Base-by-base conservation (phyloP, 1,139 yeast genomes). In the Geotrichum aggregatum region DNA sequence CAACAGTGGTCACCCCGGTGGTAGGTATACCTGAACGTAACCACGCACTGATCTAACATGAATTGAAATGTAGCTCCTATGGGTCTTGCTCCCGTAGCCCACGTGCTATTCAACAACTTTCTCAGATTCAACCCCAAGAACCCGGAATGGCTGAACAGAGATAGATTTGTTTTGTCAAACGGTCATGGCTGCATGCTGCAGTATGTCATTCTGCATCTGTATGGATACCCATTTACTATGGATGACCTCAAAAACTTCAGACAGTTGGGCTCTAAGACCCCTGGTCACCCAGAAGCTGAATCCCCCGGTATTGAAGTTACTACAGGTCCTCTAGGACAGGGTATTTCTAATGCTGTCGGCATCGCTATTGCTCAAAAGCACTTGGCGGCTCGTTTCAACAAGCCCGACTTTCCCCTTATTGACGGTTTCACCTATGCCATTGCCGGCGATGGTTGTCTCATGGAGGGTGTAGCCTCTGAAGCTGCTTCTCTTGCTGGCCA, bases 251-350 rank as follows among this genome's bases (percentile, higher is more conserved):
- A 89, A 77, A 73, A 78, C 59, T 92, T 92, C 77, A 87, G 99
- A 80, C 95, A 88, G 74, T 74, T 91, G 65, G 77, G 79, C 69
- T 91, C 98, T 61, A 84, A 83, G 75, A 86, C 96, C 60, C 98
- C 98, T 52, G 98, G 98, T 64, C 98, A 92, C 76, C 98, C 98
- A 52, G 98, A 92, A 76, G 76, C 72, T 56, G 77, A 75, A 56
- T 67, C 76, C 52, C 91, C 95, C 54, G 98, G 98, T 69, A 83
- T 89, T 55, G 98, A 94, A 71, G 96, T 91, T 67, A 91, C 98
- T 72, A 91, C 98, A 58, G 99, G 99, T 72, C 98, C 99, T 58
- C 82, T 92, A 66, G 99, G 99, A 70, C 99, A 92, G 77, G 99
- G 99, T 83, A 80, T 92, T 66, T 79, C 86, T 66, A 91, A 91